A percentile compares a stretch with the other conserved stretches of the same genome.
Conservation (phyloP, 352 stramenopile species). For the Globisporangium takayamanum region DNA sequence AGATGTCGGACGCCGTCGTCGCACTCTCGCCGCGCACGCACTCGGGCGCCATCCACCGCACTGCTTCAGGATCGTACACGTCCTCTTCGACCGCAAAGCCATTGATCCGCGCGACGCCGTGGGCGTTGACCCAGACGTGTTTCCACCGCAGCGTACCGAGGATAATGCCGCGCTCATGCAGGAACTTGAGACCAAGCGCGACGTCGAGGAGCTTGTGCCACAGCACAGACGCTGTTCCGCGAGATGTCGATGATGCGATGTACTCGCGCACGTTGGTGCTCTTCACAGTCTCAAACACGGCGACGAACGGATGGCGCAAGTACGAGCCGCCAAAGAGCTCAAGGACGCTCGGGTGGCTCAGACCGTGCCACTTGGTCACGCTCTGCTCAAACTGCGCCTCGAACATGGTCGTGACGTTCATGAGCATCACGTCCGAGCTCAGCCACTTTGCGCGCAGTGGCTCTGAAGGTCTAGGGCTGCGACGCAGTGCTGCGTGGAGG, state of each 20-base stretch:
- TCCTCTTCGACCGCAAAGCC: conserved; percentile 24
- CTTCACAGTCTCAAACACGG: conserved; percentile 21
- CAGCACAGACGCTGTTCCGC: not conserved
- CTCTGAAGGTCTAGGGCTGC: not conserved
- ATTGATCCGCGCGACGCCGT: conserved; percentile 21
- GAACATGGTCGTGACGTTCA: conserved; percentile 1
- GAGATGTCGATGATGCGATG: conserved; percentile 5
- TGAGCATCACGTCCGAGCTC: not conserved
- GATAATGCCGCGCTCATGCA: conserved; percentile 28
- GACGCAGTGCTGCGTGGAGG: not conserved
- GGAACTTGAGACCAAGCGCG: conserved; percentile 26
- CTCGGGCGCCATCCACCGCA: conserved; percentile 25
- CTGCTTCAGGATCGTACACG: not conserved
- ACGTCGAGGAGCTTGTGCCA: conserved; percentile 30
- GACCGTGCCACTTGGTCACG: conserved; percentile 85
- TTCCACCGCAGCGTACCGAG: conserved; percentile 66
- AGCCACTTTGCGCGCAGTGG: conserved; percentile 1
- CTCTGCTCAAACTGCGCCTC: conserved; percentile 27
- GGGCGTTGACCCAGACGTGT: conserved; percentile 25
- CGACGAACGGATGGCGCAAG: conserved; percentile 10
- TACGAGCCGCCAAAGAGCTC: conserved; percentile 44
- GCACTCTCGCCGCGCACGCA: conserved; percentile 10
- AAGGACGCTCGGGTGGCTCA: conserved; percentile 85
- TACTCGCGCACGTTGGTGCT: conserved; percentile 22
- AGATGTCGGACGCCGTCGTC: conserved; percentile 32